Evolutionary conservation across 2,329 filamentous ascomycete genomes (phyloP), one percentile per base, ranked within the genome.

Genomic region (Dactylellina sp.): DNA sequence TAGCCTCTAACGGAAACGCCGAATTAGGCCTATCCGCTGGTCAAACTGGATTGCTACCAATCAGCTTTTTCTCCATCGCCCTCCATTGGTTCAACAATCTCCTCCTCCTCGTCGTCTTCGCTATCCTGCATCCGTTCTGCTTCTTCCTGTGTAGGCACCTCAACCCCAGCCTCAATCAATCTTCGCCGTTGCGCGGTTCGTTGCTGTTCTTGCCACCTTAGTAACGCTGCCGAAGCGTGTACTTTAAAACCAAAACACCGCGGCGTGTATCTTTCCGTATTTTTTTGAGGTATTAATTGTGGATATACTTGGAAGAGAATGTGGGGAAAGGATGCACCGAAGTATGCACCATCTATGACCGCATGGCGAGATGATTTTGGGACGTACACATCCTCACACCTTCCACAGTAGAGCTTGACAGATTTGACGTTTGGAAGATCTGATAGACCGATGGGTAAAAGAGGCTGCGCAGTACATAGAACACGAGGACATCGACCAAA

Each of bases 251-350:
- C 95, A 81, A 95, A 99, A 74, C 96, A 90, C 70, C 91, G 88
- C 22, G 95, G 95, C 65, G 94, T 87, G 82, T 98, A 97, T 77
- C 95, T 88, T 76, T 92, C 89, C 75, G 89, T 85, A 78, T 88
- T 92, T 86, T 98, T 99, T 77, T 88, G 85, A 1, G 95, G 95
- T 57, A 96, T 88, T 78, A 99, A 86, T 22, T 91, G 89, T 4
- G 95, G 94, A 81, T 98, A 98, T 63, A 99, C 95, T 82, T 99
- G 95, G 85, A 99, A 98, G 75, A 99, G 88, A 82, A 99, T 97
- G 83, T 97, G 97, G 85, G 97, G 94, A 85, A 99, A 99, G 1
- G 92, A 96, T 52, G 94, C 93, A 78, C 95, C 95, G 78, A 99
- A 99, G 85, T 98, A 99, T 76, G 95, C 95, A 76, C 95, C 95